Conservation (phyloP, 768 basidiomycete species). For the Lactarius indigo region DNA sequence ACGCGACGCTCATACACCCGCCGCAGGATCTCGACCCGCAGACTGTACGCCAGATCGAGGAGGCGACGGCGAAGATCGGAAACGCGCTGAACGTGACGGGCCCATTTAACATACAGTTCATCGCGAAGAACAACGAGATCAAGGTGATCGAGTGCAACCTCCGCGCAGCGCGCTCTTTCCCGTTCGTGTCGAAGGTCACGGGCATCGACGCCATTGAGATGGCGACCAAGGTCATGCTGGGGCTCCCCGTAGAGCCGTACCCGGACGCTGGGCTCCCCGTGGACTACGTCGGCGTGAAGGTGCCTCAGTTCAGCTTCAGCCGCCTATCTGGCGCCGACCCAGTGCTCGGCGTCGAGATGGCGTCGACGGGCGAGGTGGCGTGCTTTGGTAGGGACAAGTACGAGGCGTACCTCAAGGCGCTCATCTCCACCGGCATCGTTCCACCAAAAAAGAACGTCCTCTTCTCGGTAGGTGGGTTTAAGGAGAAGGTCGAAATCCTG, state of each 20-base stretch:
- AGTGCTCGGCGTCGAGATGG: slow-evolving; percentile 98
- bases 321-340: slow-evolving; percentile 96
- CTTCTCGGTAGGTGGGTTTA: slow-evolving; percentile 94
- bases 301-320: slow-evolving; percentile 99
- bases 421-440: slow-evolving; percentile 93
- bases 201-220: slow-evolving; percentile 98
- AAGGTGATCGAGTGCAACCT: slow-evolving; percentile 99
- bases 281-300: slow-evolving; percentile 98
- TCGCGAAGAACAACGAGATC: slow-evolving; percentile 99
- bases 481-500: slow-evolving; percentile 95
- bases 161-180: slow-evolving; percentile 95
- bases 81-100: slow-evolving; percentile 97
- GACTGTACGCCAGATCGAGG: slow-evolving; percentile 93
- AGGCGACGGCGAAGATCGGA: slow-evolving; percentile 96
- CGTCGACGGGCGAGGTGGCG: slow-evolving; percentile 98
- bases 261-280: slow-evolving; percentile 82
- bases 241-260: slow-evolving; percentile 82
- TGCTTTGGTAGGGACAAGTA: slow-evolving; percentile 98
- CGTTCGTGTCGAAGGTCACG: slow-evolving; percentile 98
- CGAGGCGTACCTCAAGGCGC: slow-evolving; percentile 96
- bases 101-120: slow-evolving; percentile 99
- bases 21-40: slow-evolving; percentile 97
- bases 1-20: slow-evolving; percentile 96
- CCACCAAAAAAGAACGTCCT: slow-evolving; percentile 97
- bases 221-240: slow-evolving; percentile 98